Conservation (phyloP, 2,329 filamentous ascomycete genomes). For the Epichloe scottii region DNA sequence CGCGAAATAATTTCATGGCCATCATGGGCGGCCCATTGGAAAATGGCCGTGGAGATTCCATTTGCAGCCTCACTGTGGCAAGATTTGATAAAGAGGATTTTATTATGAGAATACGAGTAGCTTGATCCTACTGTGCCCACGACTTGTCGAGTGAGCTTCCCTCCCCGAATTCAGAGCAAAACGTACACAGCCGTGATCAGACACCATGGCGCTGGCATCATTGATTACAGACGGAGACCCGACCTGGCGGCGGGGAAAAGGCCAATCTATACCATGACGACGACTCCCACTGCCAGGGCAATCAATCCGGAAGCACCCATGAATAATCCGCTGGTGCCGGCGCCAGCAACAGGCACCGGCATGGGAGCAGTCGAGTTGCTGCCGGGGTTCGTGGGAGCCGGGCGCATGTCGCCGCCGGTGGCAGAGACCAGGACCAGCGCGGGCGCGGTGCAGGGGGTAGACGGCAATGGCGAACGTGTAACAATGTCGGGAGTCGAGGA, state of each 20-base stretch:
- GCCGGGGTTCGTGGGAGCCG: neutral
- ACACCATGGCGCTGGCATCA: neutral
- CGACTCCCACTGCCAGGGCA: neutral
- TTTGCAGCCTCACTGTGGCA: too few species aligned
- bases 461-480: conserved; percentile 6
- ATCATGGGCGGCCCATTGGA: too few species aligned
- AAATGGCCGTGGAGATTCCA: too few species aligned
- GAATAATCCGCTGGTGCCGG: neutral
- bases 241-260: too few species aligned
- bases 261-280: neutral
- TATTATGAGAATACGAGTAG: too few species aligned
- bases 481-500: conserved; percentile 8
- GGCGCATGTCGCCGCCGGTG: neutral
- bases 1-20: too few species aligned
- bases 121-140: too few species aligned
- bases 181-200: neutral
- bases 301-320: neutral
- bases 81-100: too few species aligned
- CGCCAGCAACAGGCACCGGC: neutral
- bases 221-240: neutral
- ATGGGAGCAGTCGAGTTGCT: neutral
- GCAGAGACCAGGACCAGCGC: conserved; percentile 4
- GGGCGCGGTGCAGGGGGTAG: conserved; percentile 5
- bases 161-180: too few species aligned
- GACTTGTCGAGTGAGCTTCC: too few species aligned